These are phyloP conservation scores for Talaromyces liani DNA, from an alignment of 495 filamentous ascomycete genomes.

Conservation along the genomic window DNA sequence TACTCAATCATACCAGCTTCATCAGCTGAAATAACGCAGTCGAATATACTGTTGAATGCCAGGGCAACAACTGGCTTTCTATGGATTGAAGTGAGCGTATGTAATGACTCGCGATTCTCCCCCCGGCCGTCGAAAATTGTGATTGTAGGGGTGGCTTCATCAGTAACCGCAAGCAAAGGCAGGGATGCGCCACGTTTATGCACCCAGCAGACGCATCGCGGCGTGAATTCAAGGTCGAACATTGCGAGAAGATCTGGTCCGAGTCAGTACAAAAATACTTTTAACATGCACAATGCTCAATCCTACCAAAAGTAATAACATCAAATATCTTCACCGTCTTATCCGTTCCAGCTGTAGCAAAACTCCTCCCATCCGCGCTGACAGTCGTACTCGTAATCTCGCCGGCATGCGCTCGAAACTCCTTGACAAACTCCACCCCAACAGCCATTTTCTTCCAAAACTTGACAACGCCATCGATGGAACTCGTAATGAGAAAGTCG, in stretches of 20 bases:
- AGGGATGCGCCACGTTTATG: conserved; percentile 81
- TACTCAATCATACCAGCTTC: conserved; percentile 95
- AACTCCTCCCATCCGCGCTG: conserved; percentile 87
- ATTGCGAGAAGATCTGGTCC: conserved; percentile 69
- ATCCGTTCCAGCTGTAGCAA: conserved; percentile 81
- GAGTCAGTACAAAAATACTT: conserved; percentile 11
- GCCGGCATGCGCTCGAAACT: conserved; percentile 83
- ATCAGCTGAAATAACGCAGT: conserved; percentile 86
- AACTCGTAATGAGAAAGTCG: conserved; percentile 91
- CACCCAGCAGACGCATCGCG: conserved; percentile 85
- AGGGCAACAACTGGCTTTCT: conserved; percentile 71
- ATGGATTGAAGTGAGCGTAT: conserved; percentile 69
- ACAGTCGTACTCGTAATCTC: conserved; percentile 77
- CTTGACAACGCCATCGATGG: conserved; percentile 88
- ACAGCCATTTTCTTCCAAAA: conserved; percentile 97
- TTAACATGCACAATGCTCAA: conserved; percentile 7
- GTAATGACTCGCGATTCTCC: conserved; percentile 63
- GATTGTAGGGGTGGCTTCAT: conserved; percentile 62
- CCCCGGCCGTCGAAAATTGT: conserved; percentile 85
- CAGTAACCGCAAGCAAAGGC: conserved; percentile 85
- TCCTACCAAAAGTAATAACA: conserved; percentile 77
- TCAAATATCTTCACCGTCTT: conserved; percentile 94
- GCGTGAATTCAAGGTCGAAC: conserved; percentile 63
- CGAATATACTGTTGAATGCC: conserved; percentile 79
- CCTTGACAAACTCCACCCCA: conserved; percentile 95